These are phyloP conservation scores for Ambrosiella xylebori DNA, from an alignment of 2,329 filamentous ascomycete species.

Conservation along the genomic window DNA sequence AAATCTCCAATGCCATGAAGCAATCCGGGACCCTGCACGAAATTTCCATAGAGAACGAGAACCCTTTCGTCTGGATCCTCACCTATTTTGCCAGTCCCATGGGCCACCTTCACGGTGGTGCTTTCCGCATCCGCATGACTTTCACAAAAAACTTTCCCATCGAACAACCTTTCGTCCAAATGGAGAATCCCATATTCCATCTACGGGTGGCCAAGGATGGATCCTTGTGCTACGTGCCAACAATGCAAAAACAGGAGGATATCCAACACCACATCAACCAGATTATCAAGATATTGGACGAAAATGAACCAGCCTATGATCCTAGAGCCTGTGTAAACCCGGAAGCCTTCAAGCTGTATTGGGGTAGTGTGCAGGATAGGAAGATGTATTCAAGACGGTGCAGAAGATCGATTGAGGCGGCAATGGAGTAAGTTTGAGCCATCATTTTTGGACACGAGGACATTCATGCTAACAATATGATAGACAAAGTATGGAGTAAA, in stretches of 20 bases:
- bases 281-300: conserved; percentile 67
- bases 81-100: conserved; percentile 84
- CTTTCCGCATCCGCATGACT: conserved; percentile 64
- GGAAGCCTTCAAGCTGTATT: conserved; percentile 72
- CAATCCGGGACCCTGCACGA: conserved; percentile 54
- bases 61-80: conserved; percentile 77
- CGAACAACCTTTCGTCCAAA: conserved; percentile 68
- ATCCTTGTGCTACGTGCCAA: conserved; percentile 64
- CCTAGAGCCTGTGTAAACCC: conserved; percentile 74
- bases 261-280: conserved; percentile 69
- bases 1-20: conserved; percentile 61
- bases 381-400: conserved; percentile 72
- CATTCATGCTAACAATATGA: neutral
- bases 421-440: conserved; percentile 37
- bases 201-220: conserved; percentile 69
- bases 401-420: conserved; percentile 57
- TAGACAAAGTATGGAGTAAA: neutral
- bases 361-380: conserved; percentile 60
- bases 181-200: conserved; percentile 73
- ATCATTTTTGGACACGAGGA: neutral
- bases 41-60: conserved; percentile 57
- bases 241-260: conserved; percentile 47
- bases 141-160: conserved; percentile 77
- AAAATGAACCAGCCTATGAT: conserved; percentile 76
- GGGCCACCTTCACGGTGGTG: conserved; percentile 81